Conservation (phyloP, 1,284 basidiomycete genomes). For the Puccinia novopanici region DNA sequence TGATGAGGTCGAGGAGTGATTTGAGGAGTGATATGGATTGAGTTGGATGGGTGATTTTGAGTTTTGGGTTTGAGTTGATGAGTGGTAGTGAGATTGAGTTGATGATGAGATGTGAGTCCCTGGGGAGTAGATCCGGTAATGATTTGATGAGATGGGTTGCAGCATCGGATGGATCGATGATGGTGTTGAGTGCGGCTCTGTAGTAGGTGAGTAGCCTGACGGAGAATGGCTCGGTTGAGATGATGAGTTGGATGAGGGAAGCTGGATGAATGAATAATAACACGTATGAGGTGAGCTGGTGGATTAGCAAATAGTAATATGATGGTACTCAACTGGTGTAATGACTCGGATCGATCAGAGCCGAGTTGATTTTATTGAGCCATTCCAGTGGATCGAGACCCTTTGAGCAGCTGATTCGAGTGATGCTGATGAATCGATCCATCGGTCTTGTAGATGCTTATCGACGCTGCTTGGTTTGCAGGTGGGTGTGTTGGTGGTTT, state of each 20-base stretch:
- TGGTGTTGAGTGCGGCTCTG: background rate
- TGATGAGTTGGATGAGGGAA: slow-evolving; percentile 1
- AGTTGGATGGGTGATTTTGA: background rate
- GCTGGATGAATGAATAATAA: background rate
- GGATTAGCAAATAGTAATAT: too few relatives aligned
- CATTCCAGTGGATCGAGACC: background rate
- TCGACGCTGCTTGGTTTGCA: background rate
- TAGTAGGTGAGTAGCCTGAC: slow-evolving; percentile 27
- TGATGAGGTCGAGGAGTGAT: background rate
- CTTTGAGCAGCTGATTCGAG: background rate
- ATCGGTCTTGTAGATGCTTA: background rate
- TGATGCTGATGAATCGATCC: background rate
- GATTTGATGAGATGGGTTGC: slow-evolving; percentile 18
- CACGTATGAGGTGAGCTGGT: too few relatives aligned
- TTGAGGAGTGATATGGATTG: background rate
- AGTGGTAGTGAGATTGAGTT: slow-evolving; percentile 14
- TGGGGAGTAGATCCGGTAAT: background rate
- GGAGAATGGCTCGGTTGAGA: slow-evolving; percentile 6
- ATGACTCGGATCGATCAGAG: background rate
- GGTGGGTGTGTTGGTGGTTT: too few relatives aligned
- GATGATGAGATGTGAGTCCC: background rate
- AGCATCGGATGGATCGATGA: background rate
- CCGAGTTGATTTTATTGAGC: background rate
- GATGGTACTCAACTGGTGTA: background rate
- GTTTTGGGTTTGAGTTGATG: slow-evolving; percentile 10